Evolutionary conservation across 1,139 yeast genomes (phyloP).

Genomic region (Candida mesenterica): DNA sequence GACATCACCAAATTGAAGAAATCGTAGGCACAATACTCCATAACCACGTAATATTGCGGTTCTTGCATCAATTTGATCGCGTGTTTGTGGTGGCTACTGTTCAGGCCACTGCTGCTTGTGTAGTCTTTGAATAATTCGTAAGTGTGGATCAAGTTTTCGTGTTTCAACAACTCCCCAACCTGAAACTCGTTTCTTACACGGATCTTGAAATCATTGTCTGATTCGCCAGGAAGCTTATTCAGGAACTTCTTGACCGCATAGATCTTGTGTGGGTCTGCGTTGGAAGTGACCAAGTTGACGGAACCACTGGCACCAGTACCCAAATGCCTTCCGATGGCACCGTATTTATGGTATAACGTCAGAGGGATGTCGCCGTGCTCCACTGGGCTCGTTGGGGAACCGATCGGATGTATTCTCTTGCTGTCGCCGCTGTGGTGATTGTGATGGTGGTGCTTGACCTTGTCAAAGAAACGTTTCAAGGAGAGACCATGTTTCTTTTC

Average conservation of each 20-base stretch:
- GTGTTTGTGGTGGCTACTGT: slow-evolving; percentile 5
- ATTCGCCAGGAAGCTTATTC: slow-evolving; percentile 49
- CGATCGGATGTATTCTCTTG: slow-evolving; percentile 10
- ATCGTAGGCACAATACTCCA: slow-evolving; percentile 77
- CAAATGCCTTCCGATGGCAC: slow-evolving; percentile 52
- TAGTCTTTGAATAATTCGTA: slow-evolving; percentile 57
- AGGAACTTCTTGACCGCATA: slow-evolving; percentile 74
- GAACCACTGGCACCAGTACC: slow-evolving; percentile 84
- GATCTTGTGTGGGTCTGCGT: slow-evolving; percentile 43
- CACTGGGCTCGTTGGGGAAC: slow-evolving; percentile 6
- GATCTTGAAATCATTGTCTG: slow-evolving; percentile 53
- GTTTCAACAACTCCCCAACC: slow-evolving; percentile 59
- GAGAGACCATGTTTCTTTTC: slow-evolving; percentile 19
- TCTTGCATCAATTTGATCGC: slow-evolving; percentile 23
- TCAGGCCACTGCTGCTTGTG: slow-evolving; percentile 1
- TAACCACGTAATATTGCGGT: slow-evolving; percentile 55
- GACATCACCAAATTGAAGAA: slow-evolving; percentile 78
- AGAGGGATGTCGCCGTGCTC: slow-evolving; percentile 9
- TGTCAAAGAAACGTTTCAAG: slow-evolving; percentile 39
- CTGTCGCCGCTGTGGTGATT: slow-evolving; percentile 14
- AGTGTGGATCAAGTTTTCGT: slow-evolving; percentile 64
- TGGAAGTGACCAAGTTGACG: slow-evolving; percentile 56
- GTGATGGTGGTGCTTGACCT: slow-evolving; percentile 26
- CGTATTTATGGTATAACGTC: slow-evolving; percentile 45
- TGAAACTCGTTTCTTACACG: slow-evolving; percentile 68